Evolutionary conservation across 352 stramenopile species (phyloP), one percentile per base, ranked within the genome.

Genomic region (Globisporangium parvum): DNA sequence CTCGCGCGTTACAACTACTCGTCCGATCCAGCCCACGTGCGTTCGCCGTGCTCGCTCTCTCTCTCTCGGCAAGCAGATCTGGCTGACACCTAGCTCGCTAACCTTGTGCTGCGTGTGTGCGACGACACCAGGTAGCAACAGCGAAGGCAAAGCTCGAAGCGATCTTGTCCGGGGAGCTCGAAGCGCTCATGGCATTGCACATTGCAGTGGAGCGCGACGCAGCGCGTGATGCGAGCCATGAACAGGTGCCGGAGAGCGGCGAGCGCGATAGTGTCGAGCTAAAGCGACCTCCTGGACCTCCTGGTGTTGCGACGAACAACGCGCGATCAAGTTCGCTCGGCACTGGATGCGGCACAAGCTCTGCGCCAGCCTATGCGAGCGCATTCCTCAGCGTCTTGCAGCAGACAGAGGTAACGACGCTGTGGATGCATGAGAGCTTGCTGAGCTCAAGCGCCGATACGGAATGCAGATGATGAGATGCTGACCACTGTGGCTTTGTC

Each of bases 1-100:
- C 48, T 88, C 3, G 24, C 58, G 18, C 66, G 66, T 17, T 84
- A 84, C 55, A 85, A 74, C 52, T 75, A 67, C 54, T 83, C 77
- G 21, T 64, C 67, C 0, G 70, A 88, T 49, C 53, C 66, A 4
- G 41, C 37, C 17, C 71, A 88, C 52, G 66, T 86, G 63, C 51
- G 55, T 53, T 11, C 40, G 6, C 20, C 12, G 39, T 9, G 14
- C 39, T 45, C 39, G 20, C 39, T 45, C 14, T 4, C 39, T 44
- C 39, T 4, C 39, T 12, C 41, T 23, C 41, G 8, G n/a, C n/a
- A n/a, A n/a, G n/a, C n/a, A n/a, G n/a, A n/a, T n/a, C n/a, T n/a
- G n/a, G n/a, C n/a, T n/a, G n/a, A n/a, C n/a, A n/a, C n/a, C n/a
- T n/a, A n/a, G n/a, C n/a, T n/a, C n/a, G n/a, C n/a, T n/a, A n/a